Evolutionary conservation across 768 basidiomycete species (phyloP).

Genomic region (Agaricus bisporus): DNA sequence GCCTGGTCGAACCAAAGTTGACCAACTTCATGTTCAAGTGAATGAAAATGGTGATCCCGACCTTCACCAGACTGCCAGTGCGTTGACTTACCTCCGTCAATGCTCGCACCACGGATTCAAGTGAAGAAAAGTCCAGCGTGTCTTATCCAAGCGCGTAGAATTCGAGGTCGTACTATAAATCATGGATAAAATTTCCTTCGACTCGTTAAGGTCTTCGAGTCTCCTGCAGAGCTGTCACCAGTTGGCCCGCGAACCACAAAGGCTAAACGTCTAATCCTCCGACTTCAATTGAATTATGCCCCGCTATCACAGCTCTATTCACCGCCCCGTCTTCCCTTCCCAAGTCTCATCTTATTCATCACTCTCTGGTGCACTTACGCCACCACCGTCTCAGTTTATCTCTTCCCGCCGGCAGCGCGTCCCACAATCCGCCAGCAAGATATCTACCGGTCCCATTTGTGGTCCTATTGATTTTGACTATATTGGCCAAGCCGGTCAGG

Average conservation of each 20-base stretch:
- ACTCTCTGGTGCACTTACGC: conserved; percentile 9
- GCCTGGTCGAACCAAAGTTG: no score
- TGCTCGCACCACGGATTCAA: neutral
- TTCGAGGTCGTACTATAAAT: neutral
- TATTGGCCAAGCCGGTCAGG: conserved; percentile 8
- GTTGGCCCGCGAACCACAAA: neutral
- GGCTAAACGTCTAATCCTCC: neutral
- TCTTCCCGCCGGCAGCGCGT: conserved; percentile 5
- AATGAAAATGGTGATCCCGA: no score
- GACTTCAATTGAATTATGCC: conserved; percentile 1
- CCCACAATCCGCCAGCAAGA: conserved; percentile 6
- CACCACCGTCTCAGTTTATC: conserved; percentile 4
- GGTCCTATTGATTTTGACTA: conserved; percentile 7
- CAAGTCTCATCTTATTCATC: conserved; percentile 9
- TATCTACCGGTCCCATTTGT: neutral
- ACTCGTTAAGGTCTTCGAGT: conserved; percentile 1
- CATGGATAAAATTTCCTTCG: neutral
- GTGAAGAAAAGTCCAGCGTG: neutral
- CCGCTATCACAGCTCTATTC: conserved; percentile 4
- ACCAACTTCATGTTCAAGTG: no score
- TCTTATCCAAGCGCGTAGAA: no score
- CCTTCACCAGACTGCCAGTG: no score
- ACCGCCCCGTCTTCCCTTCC: conserved; percentile 7
- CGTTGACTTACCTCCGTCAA: neutral
- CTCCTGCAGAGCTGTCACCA: neutral